Evolutionary conservation across 192 early-diverging fungal species (phyloP).

Genomic region (Coemansia sp.): DNA sequence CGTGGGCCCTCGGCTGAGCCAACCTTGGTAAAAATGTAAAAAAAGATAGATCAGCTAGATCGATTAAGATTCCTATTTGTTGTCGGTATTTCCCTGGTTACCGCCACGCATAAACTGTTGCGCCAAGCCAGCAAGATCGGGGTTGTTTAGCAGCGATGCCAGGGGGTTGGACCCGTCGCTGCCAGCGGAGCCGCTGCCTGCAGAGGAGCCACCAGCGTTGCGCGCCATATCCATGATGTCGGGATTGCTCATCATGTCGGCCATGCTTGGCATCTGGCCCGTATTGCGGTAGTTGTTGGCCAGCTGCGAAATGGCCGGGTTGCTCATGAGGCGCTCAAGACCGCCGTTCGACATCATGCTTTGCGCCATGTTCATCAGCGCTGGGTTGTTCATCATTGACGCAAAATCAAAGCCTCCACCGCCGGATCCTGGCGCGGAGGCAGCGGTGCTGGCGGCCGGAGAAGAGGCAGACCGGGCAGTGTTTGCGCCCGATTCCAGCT

Average conservation of each 20-base stretch:
- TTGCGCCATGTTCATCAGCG: slow-evolving; percentile 93
- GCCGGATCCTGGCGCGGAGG: slow-evolving; percentile 58
- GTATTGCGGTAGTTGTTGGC: slow-evolving; percentile 43
- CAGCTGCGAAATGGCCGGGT: slow-evolving; percentile 87
- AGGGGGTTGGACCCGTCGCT: slow-evolving; percentile 18
- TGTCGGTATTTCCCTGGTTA: not conserved
- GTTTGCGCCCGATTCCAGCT: slow-evolving; percentile 28
- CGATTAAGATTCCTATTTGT: not conserved
- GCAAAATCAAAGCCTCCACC: slow-evolving; percentile 75
- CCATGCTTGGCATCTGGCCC: slow-evolving; percentile 49
- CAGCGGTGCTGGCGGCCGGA: slow-evolving; percentile 24
- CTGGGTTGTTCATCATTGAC: slow-evolving; percentile 88
- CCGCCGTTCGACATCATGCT: slow-evolving; percentile 86
- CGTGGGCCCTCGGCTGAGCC: not conserved
- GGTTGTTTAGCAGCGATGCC: slow-evolving; percentile 40
- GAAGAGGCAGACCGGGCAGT: not conserved
- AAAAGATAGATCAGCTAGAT: not conserved
- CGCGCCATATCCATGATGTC: slow-evolving; percentile 47
- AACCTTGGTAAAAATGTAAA: not conserved
- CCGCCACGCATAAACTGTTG: slow-evolving; percentile 30
- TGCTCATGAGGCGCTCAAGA: slow-evolving; percentile 82
- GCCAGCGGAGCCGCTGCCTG: not conserved
- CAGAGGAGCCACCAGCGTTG: slow-evolving; percentile 14
- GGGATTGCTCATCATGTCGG: slow-evolving; percentile 50
- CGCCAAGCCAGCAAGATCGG: slow-evolving; percentile 31